Percentiles rank a stretch among this genome's conserved stretches.
Conservation (phyloP, 73 alveolate genomes). For the Paramecium pentaurelia region DNA sequence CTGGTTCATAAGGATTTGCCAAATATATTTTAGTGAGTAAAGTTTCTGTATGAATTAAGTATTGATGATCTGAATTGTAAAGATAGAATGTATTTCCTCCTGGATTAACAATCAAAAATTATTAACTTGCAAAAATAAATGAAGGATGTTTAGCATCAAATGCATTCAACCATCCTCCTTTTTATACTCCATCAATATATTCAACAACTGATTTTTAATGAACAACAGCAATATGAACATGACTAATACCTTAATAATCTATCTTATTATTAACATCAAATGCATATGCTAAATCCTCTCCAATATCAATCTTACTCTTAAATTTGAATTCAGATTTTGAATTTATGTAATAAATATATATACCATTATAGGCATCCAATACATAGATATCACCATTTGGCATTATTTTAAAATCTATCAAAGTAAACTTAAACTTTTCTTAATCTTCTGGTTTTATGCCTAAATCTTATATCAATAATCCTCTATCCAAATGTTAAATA, state of each 20-base stretch:
- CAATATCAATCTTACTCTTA: neutral
- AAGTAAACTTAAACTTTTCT: neutral
- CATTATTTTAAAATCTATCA: neutral
- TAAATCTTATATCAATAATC: neutral
- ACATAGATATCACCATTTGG: slow-evolving; percentile 22
- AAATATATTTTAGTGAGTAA: neutral
- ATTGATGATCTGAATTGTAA: neutral
- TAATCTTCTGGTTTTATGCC: neutral
- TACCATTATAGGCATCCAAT: slow-evolving; percentile 19
- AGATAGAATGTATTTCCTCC: neutral
- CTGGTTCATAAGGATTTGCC: slow-evolving; percentile 45
- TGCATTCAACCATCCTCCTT: neutral
- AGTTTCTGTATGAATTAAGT: neutral
- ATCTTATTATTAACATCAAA: neutral
- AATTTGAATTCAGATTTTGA: neutral
- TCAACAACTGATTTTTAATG: neutral
- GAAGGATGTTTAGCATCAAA: neutral
- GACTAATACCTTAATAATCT: neutral
- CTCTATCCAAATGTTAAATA: neutral
- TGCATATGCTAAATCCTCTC: neutral
- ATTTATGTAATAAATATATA: neutral
- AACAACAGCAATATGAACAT: neutral
- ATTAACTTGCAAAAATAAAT: neutral
- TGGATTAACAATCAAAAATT: neutral
- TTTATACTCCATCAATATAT: slow-evolving; percentile 3